Percentiles rank a stretch among this genome's conserved stretches.
Evolutionary conservation across 208 protist species (phyloP).

Genomic region (Leishmania arabica): DNA sequence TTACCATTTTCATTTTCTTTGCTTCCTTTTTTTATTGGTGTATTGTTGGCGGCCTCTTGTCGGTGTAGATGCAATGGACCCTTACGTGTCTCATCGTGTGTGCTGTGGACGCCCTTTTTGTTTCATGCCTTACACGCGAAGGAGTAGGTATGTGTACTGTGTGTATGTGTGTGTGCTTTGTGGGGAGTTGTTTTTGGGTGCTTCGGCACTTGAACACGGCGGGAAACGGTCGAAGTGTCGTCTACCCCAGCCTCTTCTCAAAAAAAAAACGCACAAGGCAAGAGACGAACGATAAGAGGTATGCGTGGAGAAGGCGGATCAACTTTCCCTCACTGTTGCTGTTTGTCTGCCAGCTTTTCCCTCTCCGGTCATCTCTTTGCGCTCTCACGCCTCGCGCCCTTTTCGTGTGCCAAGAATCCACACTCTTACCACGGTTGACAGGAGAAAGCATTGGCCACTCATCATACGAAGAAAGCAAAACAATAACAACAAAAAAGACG

Average conservation of each 20-base stretch:
- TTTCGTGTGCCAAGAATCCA: neutral
- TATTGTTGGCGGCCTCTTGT: neutral
- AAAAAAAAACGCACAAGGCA: neutral
- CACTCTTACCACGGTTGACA: neutral
- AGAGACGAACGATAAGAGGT: neutral
- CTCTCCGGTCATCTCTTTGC: neutral
- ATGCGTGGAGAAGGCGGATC: neutral
- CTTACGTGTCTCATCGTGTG: neutral
- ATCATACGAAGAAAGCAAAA: neutral
- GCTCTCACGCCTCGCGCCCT: neutral
- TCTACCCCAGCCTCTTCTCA: neutral
- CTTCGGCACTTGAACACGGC: neutral
- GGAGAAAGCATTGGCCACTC: neutral
- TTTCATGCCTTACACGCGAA: neutral
- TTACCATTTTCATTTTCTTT: neutral
- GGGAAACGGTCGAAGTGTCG: neutral
- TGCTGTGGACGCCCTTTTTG: neutral
- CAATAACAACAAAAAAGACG: neutral
- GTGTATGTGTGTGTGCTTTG: neutral
- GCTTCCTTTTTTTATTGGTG: neutral
- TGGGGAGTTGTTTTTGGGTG: neutral
- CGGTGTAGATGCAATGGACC: neutral
- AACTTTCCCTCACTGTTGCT: neutral
- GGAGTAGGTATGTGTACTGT: neutral
- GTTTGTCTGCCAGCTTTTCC: neutral